phyloP scores from a whole-genome alignment of 2,329 filamentous ascomycete species.

The Didymella arachidicola region DNA sequence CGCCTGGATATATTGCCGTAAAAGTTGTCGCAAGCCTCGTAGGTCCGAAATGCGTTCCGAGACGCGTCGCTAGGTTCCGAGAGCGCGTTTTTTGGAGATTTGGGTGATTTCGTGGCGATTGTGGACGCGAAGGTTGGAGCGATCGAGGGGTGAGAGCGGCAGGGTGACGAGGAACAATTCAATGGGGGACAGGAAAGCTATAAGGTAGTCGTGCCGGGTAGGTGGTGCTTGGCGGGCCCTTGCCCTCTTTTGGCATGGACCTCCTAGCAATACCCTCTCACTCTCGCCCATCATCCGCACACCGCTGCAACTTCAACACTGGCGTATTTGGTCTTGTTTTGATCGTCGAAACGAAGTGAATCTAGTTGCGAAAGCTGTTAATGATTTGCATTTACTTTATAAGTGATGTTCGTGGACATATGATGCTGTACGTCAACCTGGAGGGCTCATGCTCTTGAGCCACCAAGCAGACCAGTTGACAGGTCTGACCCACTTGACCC shows the following conservation, averaged over 20 bases:
- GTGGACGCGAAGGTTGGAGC: conserved; percentile 37
- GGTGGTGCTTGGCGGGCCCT: conserved; percentile 32
- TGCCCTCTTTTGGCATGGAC: conserved; percentile 38
- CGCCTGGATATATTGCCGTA: conserved; percentile 33
- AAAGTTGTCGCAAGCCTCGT: conserved; percentile 43
- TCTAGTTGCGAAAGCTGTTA: conserved; percentile 21
- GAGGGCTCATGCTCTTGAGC: conserved; percentile 38
- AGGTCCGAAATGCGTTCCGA: conserved; percentile 45
- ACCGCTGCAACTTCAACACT: conserved; percentile 48
- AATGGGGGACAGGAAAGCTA: conserved; percentile 38
- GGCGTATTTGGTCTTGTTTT: conserved; percentile 72
- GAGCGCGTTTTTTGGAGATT: conserved; percentile 51
- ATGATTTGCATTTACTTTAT: conserved; percentile 12
- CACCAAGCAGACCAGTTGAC: conserved; percentile 37
- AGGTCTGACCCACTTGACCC: conserved; percentile 45
- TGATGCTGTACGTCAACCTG: conserved; percentile 11
- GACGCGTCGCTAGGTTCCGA: conserved; percentile 53
- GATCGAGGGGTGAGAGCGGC: conserved; percentile 39
- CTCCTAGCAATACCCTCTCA: conserved; percentile 38
- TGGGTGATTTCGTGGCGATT: conserved; percentile 40
- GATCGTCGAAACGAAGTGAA: conserved; percentile 54
- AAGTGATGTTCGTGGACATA: conserved; percentile 16
- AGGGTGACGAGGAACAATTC: conserved; percentile 48
- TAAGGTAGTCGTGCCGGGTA: conserved; percentile 39
- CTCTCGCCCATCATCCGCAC: conserved; percentile 40